Percentiles rank a stretch among this genome's conserved stretches.
Evolutionary conservation across 108 stramenopile genomes (phyloP).

Genomic region (Nannochloropsis salina): DNA sequence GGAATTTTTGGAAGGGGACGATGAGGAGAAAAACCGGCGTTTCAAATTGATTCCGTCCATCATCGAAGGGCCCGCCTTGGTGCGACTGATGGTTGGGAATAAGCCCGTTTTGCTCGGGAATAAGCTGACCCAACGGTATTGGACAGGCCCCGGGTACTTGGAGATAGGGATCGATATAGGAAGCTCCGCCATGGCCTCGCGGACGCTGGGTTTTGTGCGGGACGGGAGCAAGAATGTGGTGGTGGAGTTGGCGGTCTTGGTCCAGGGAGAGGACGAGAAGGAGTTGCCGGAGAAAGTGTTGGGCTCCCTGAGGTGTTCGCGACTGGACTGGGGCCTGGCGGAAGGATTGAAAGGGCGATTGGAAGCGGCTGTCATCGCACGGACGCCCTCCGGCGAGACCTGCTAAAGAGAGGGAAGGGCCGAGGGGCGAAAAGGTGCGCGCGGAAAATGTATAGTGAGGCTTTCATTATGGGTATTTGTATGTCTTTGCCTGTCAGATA

Average conservation of each 20-base stretch:
- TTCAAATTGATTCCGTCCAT: constrained; percentile 23
- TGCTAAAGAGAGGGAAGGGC: too few relatives aligned
- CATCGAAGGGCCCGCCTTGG: neutral
- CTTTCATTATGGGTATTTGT: too few relatives aligned
- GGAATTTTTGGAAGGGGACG: neutral
- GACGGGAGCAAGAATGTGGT: constrained; percentile 10
- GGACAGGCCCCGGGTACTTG: neutral
- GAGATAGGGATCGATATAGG: constrained; percentile 13
- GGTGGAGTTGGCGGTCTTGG: constrained; percentile 18
- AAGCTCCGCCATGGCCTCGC: neutral
- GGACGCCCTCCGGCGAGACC: too few relatives aligned
- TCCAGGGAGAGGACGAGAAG: neutral
- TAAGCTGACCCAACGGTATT: constrained; percentile 12
- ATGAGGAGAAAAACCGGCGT: neutral
- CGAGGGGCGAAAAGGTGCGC: too few relatives aligned
- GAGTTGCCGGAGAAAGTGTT: constrained; percentile 23
- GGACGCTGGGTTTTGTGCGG: neutral
- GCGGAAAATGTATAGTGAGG: too few relatives aligned
- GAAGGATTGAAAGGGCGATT: neutral
- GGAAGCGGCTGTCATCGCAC: neutral
- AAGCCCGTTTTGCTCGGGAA: constrained; percentile 18
- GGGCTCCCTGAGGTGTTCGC: neutral
- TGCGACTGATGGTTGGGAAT: neutral
- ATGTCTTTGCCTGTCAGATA: too few relatives aligned
- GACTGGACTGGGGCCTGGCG: neutral